Conservation (phyloP, 2,329 filamentous ascomycete genomes). For the Teratosphaeria epicoccoides region DNA sequence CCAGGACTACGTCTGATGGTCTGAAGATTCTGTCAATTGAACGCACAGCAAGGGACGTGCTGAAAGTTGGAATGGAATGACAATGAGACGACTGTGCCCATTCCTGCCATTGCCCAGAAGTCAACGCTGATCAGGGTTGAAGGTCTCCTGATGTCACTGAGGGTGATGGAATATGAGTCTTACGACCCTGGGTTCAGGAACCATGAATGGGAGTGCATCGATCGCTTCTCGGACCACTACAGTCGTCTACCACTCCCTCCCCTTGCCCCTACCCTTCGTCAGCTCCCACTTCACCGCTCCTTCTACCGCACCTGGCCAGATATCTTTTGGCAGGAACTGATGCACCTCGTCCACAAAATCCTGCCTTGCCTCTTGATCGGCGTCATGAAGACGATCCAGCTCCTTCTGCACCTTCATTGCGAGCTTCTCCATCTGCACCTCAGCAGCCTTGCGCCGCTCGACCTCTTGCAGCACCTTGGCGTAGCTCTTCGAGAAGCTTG, state of each 20-base stretch:
- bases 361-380: constrained; percentile 63
- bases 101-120: too few species aligned
- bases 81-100: too few species aligned
- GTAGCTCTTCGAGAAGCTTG: constrained; percentile 76
- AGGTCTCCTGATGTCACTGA: neutral
- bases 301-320: constrained; percentile 17
- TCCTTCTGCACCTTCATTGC: constrained; percentile 68
- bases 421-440: constrained; percentile 62
- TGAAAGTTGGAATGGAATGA: too few species aligned
- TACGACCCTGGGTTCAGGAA: neutral
- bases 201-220: neutral
- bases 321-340: constrained; percentile 59
- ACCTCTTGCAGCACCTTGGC: constrained; percentile 76
- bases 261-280: constrained; percentile 4
- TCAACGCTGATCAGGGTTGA: neutral
- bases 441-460: constrained; percentile 59
- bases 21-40: too few species aligned
- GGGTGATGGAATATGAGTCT: neutral
- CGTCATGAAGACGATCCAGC: constrained; percentile 58
- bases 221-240: neutral
- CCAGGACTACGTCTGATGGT: too few species aligned
- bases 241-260: neutral
- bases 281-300: constrained; percentile 2
- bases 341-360: constrained; percentile 72
- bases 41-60: too few species aligned